Base-by-base conservation (phyloP, 1,284 basidiomycete species). In the Ganoderma lingzhi region DNA sequence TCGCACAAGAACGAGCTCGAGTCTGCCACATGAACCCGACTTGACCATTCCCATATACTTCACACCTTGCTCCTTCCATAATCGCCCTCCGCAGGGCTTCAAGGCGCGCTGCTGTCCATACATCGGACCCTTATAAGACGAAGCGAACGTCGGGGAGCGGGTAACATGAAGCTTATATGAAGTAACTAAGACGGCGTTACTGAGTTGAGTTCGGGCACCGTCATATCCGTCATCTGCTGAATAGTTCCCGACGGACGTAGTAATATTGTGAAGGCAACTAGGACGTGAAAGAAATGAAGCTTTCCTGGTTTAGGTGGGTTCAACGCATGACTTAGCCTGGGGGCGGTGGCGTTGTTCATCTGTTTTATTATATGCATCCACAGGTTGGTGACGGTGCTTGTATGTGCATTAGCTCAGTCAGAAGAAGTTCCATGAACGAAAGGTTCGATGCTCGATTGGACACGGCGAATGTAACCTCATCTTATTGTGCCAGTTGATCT, bases 111-210 rank as follows among this genome's bases (percentile, higher is more conserved):
- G 3, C 6, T 3, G 15, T 41, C n/a, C 59, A 42, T 61, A 28
- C 59, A 12, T 41, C 23, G 59, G 39, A 30, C 59, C n/a, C 37
- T 23, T 10, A 28, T 60, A 41, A 41, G 35, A 12, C 19, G 37
- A n/a, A 59, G 56, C 56, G 35, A 59, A 8, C 23, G 59, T 28
- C 59, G 56, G 32, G 39, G 39, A 42, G 41, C 59, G 59, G 59
- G 59, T 39, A 61, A 61, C 59, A n/a, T 30, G 59, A 61, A 61
- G 23, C 59, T 61, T 42, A 37, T 28, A 8, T 23, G 59, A 42
- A 12, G 59, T 61, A 61, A 61, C 59, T 14, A 61, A n/a, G 59
- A 14, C 59, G 59, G 59, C 59, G 59, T 41, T 41, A 28, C 39
- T 17, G 19, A 14, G 28, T 41, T 23, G 39, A 61, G 23, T 17